Evolutionary conservation across 257 asterid species (phyloP).

Genomic region (Nyctanthes arbortristis): DNA sequence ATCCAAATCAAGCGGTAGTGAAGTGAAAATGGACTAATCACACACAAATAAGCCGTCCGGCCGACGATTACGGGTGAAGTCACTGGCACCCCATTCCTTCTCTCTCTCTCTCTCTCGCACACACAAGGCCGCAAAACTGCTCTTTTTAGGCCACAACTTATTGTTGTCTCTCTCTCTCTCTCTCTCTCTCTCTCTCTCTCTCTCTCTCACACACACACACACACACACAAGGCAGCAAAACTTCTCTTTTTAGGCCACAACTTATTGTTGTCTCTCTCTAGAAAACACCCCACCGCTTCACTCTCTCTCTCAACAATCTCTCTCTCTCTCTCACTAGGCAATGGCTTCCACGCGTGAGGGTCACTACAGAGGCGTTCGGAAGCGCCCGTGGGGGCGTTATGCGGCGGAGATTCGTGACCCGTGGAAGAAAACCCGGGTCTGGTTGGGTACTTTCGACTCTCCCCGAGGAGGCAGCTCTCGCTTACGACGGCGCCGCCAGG

Average conservation of each 20-base stretch:
- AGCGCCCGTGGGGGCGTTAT: conserved; percentile 99
- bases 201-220: too few relatives aligned
- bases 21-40: background rate
- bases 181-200: too few relatives aligned
- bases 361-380: conserved; percentile 91
- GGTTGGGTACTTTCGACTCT: conserved; percentile 98
- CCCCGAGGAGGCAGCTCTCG: conserved; percentile 93
- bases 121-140: conserved; percentile 29
- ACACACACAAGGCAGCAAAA: conserved; percentile 29
- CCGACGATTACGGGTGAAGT: conserved; percentile 95
- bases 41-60: conserved; percentile 83
- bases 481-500: conserved; percentile 98
- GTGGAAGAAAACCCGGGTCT: conserved; percentile 93
- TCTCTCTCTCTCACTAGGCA: background rate
- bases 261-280: background rate
- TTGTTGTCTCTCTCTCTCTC: too few relatives aligned
- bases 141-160: conserved; percentile 4
- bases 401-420: conserved; percentile 99
- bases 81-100: conserved; percentile 54
- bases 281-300: background rate
- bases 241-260: background rate
- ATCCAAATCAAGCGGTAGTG: background rate
- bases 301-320: conserved; percentile 11
- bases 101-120: conserved; percentile 2
- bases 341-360: conserved; percentile 88